Percentiles rank a stretch among this genome's conserved stretches.
These are phyloP conservation scores for Achlya hypogyna DNA, from an alignment of 352 stramenopile genomes.

Conservation along the genomic window DNA sequence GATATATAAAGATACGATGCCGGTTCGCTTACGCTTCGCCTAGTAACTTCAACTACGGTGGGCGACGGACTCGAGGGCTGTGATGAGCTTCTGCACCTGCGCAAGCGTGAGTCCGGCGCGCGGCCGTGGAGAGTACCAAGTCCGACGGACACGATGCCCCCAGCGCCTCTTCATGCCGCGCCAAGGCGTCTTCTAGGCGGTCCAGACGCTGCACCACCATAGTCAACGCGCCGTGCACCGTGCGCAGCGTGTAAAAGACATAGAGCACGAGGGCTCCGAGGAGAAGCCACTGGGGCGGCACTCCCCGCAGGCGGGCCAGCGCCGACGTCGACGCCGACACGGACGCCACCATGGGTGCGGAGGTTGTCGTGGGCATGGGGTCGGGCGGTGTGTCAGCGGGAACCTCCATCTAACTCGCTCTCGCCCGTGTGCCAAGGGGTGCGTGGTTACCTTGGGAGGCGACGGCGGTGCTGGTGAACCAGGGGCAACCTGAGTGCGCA, in stretches of 20 bases:
- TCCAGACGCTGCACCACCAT: background rate
- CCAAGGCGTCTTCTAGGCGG: background rate
- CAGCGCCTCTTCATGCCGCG: background rate
- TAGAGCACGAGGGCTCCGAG: background rate
- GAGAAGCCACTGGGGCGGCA: background rate
- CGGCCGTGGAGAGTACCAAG: background rate
- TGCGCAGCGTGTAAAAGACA: conserved; percentile 4
- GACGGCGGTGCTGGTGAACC: too few relatives aligned
- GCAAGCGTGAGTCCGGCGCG: too few relatives aligned
- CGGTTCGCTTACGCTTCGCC: too few relatives aligned
- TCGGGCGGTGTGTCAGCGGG: too few relatives aligned
- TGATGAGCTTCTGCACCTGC: background rate
- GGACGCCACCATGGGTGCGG: background rate
- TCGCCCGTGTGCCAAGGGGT: too few relatives aligned
- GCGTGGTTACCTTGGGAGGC: too few relatives aligned
- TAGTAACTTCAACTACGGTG: too few relatives aligned
- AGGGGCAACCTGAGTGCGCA: too few relatives aligned
- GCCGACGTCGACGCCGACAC: too few relatives aligned
- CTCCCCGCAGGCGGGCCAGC: background rate
- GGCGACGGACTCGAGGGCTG: background rate
- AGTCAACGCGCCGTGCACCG: background rate
- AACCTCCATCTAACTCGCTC: too few relatives aligned
- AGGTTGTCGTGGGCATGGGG: too few relatives aligned
- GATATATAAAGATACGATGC: too few relatives aligned
- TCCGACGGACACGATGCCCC: background rate